A percentile compares a stretch with the other conserved stretches of the same genome.
Conservation (phyloP, 768 basidiomycete species). For the Xerocomellus amylosporus region DNA sequence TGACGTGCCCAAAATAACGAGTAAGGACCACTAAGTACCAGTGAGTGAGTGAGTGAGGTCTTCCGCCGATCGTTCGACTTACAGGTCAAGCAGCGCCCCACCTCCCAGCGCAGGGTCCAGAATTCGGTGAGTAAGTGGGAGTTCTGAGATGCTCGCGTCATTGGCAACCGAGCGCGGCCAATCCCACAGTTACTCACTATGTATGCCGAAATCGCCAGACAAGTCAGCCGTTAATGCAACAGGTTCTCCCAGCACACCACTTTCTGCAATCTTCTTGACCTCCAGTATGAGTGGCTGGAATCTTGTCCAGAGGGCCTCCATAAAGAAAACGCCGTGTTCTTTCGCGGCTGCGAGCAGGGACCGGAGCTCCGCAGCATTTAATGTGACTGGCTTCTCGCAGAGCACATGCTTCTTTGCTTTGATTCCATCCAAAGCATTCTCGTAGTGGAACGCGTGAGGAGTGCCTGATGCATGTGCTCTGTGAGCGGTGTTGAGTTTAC, state of each 20-base stretch:
- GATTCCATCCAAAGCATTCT: constrained; percentile 71
- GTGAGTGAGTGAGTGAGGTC: constrained; percentile 2
- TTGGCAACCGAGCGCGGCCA: background rate
- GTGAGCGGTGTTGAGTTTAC: background rate
- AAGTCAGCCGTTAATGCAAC: constrained; percentile 72
- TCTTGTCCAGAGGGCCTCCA: constrained; percentile 90
- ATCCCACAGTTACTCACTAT: constrained; percentile 41
- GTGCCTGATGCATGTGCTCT: constrained; percentile 49
- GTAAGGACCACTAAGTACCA: constrained; percentile 63
- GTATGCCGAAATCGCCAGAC: constrained; percentile 63
- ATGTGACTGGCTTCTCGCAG: constrained; percentile 87
- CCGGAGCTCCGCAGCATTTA: constrained; percentile 71
- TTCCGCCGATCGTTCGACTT: constrained; percentile 28
- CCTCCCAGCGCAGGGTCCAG: constrained; percentile 78
- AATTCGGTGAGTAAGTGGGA: constrained; percentile 70
- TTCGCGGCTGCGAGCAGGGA: constrained; percentile 72
- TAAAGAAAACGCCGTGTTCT: constrained; percentile 78
- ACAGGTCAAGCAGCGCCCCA: constrained; percentile 83
- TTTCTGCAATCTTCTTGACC: constrained; percentile 60
- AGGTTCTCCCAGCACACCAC: constrained; percentile 63
- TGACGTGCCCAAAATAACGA: constrained; percentile 70
- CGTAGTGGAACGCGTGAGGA: constrained; percentile 82
- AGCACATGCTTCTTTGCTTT: constrained; percentile 81
- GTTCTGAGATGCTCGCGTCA: constrained; percentile 39
- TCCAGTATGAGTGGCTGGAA: constrained; percentile 70